Evolutionary conservation across 768 basidiomycete genomes (phyloP).

Genomic region (Neoboletus subvelutipes): DNA sequence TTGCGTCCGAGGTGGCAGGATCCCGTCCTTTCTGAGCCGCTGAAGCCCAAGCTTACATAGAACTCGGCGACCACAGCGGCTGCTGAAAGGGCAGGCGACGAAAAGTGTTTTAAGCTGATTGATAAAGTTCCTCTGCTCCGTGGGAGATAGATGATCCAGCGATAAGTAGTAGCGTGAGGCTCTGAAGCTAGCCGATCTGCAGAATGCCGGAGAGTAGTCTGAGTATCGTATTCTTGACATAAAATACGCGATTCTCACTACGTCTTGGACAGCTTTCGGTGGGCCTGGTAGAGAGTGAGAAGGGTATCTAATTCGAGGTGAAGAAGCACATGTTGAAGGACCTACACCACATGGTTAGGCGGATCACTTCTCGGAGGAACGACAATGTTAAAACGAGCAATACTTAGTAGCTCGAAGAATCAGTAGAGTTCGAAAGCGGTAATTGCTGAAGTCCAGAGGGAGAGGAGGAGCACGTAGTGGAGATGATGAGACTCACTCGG

Average conservation of each 20-base stretch:
- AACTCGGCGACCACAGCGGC: background rate
- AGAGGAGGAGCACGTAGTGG: too few relatives aligned
- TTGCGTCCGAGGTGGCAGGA: too few relatives aligned
- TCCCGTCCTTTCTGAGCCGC: too few relatives aligned
- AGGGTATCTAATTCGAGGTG: background rate
- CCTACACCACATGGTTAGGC: background rate
- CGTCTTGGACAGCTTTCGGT: background rate
- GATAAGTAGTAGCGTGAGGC: background rate
- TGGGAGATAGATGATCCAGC: background rate
- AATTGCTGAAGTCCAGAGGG: too few relatives aligned
- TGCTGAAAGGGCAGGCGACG: background rate
- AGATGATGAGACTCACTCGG: too few relatives aligned
- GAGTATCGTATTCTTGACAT: background rate
- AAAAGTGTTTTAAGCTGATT: too few relatives aligned
- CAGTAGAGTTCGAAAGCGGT: too few relatives aligned
- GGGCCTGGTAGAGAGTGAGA: background rate
- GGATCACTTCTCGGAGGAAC: background rate
- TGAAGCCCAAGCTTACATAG: conserved; percentile 4
- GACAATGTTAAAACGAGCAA: background rate
- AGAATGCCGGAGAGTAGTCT: background rate
- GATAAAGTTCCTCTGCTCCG: background rate
- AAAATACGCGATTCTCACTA: background rate
- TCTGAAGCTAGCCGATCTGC: background rate
- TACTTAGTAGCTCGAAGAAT: background rate
- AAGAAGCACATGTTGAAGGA: background rate